Evolutionary conservation across 768 basidiomycete genomes (phyloP).

Genomic region (Polyporus arcularius): DNA sequence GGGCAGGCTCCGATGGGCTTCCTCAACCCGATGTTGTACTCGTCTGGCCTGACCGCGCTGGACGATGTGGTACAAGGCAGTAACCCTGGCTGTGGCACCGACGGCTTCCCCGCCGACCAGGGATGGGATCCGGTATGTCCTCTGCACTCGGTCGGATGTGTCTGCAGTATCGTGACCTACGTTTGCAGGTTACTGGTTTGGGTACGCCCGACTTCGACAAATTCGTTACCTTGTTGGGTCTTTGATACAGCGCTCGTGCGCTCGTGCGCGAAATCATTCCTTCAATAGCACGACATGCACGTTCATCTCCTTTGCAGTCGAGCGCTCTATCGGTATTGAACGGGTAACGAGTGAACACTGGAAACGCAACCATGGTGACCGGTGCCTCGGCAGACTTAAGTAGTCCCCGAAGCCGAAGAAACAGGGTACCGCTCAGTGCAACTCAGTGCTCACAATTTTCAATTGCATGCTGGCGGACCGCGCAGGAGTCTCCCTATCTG

Average conservation of each 20-base stretch:
- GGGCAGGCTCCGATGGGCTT: slow-evolving; percentile 34
- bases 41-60: slow-evolving; percentile 20
- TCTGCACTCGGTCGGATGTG: slow-evolving; percentile 33
- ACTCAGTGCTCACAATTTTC: too few relatives aligned
- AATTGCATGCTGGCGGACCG: too few relatives aligned
- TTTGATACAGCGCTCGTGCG: slow-evolving; percentile 1
- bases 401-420: too few relatives aligned
- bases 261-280: too few relatives aligned
- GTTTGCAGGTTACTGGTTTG: slow-evolving; percentile 27
- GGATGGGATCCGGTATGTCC: slow-evolving; percentile 37
- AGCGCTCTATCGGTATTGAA: too few relatives aligned
- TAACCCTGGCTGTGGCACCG: slow-evolving; percentile 40
- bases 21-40: slow-evolving; percentile 38
- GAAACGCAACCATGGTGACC: too few relatives aligned
- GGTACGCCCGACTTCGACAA: slow-evolving; percentile 35
- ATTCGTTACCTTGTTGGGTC: slow-evolving; percentile 23
- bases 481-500: too few relatives aligned
- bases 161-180: not conserved
- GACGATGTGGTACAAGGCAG: slow-evolving; percentile 39
- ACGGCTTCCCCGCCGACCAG: slow-evolving; percentile 33
- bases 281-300: too few relatives aligned
- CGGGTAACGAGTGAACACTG: too few relatives aligned
- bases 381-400: too few relatives aligned
- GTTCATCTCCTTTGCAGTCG: too few relatives aligned
- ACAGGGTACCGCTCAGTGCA: too few relatives aligned